Evolutionary conservation across 164 flowering plant species (phyloP).

Genomic region (Vitis amurensis): DNA sequence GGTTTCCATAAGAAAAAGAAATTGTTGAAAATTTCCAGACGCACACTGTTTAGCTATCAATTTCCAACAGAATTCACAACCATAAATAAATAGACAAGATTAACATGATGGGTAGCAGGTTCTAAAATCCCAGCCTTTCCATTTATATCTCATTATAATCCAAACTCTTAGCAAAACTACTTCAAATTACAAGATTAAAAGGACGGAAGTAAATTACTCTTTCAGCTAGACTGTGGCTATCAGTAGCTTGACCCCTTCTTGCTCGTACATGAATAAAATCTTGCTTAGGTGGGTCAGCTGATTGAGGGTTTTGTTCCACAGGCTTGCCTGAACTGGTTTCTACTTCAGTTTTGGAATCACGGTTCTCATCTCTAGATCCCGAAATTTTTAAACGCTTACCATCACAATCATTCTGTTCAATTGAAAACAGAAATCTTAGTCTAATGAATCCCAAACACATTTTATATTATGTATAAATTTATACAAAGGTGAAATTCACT

Average conservation of each 20-base stretch:
- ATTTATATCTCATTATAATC: too few relatives aligned
- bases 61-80: neutral
- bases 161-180: neutral
- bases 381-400: constrained; percentile 39
- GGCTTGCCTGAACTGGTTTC: constrained; percentile 43
- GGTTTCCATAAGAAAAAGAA: constrained; percentile 6
- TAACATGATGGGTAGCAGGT: too few relatives aligned
- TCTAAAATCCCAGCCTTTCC: too few relatives aligned
- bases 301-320: constrained; percentile 33
- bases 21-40: neutral
- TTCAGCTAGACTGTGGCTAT: constrained; percentile 87
- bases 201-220: constrained; percentile 41
- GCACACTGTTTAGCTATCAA: neutral
- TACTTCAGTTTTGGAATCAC: constrained; percentile 34
- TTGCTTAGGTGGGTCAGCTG: constrained; percentile 51
- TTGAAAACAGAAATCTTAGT: neutral
- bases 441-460: too few relatives aligned
- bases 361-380: constrained; percentile 35
- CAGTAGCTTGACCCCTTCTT: constrained; percentile 89
- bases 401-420: constrained; percentile 41
- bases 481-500: too few relatives aligned
- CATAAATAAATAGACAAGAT: too few relatives aligned
- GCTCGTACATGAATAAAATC: constrained; percentile 87
- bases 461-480: too few relatives aligned
- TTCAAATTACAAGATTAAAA: neutral